phyloP scores from a whole-genome alignment of 495 filamentous ascomycete genomes.

The Thermochaetoides thermophila region DNA sequence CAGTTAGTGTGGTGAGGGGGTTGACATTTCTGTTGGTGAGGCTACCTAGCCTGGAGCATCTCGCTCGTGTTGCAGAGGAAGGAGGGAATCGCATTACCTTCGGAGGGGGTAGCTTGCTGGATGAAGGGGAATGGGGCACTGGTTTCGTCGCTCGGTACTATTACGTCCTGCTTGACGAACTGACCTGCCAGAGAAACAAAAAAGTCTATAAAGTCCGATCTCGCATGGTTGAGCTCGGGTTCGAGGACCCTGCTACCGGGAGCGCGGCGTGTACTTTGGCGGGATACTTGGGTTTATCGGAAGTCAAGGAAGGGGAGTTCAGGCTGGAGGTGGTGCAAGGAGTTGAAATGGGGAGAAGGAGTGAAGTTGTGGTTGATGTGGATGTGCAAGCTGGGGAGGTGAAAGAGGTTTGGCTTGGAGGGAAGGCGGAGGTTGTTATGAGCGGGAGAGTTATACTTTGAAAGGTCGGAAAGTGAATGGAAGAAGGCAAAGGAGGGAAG shows the following conservation, averaged over 20 bases:
- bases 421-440: constrained; percentile 43
- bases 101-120: constrained; percentile 33
- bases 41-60: constrained; percentile 31
- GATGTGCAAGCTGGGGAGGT: constrained; percentile 27
- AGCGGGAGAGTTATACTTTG: constrained; percentile 26
- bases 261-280: constrained; percentile 44
- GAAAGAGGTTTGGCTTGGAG: constrained; percentile 38
- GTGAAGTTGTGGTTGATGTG: constrained; percentile 34
- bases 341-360: constrained; percentile 62
- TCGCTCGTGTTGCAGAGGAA: constrained; percentile 20
- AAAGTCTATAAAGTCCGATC: constrained; percentile 12
- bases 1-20: constrained; percentile 52
- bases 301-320: constrained; percentile 15
- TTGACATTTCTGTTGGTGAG: constrained; percentile 49
- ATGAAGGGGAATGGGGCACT: constrained; percentile 39
- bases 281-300: constrained; percentile 40
- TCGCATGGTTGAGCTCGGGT: constrained; percentile 40
- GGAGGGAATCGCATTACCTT: constrained; percentile 19
- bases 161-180: constrained; percentile 29
- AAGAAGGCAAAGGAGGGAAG: too few relatives aligned
- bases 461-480: neutral
- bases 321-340: constrained; percentile 51
- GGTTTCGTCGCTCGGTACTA: constrained; percentile 43
- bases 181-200: constrained; percentile 9
- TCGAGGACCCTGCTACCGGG: constrained; percentile 59